A percentile compares a stretch with the other conserved stretches of the same genome.
Conservation (phyloP, 2,329 filamentous ascomycete species). For the Fusarium anguioides region DNA sequence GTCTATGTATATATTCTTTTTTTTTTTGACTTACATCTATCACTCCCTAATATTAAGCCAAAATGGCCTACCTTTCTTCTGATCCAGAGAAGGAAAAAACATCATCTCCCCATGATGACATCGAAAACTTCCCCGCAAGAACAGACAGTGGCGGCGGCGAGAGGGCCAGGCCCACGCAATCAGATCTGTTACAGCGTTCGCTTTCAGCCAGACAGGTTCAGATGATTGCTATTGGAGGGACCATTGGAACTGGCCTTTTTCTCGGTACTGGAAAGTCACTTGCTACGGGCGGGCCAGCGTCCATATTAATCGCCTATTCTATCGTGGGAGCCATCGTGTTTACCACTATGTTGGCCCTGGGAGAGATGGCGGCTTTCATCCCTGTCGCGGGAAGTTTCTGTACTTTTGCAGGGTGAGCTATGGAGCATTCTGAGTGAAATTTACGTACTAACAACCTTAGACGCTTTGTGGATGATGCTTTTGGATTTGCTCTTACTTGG, state of each 20-base stretch:
- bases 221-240: conserved; percentile 73
- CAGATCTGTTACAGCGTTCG: conserved; percentile 64
- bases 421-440: conserved; percentile 56
- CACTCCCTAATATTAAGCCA: too few relatives aligned
- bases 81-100: conserved; percentile 29
- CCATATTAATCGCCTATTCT: conserved; percentile 66
- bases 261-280: conserved; percentile 71
- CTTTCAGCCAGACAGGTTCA: conserved; percentile 72
- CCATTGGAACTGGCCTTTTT: conserved; percentile 71
- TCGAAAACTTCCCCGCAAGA: conserved; percentile 25
- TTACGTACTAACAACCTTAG: conserved; percentile 12
- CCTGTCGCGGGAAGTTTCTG: conserved; percentile 66
- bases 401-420: conserved; percentile 55
- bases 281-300: conserved; percentile 68
- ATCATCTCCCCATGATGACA: conserved; percentile 30
- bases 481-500: conserved; percentile 67
- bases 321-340: conserved; percentile 69
- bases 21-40: not conserved
- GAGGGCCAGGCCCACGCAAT: conserved; percentile 36
- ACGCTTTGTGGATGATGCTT: conserved; percentile 64
- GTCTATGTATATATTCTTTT: not conserved
- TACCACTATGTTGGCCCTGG: conserved; percentile 67
- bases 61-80: conserved; percentile 16
- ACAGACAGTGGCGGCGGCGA: conserved; percentile 1
- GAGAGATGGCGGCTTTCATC: conserved; percentile 69